A percentile compares a stretch with the other conserved stretches of the same genome.
Conservation (phyloP, 768 basidiomycete genomes). For the Dacryopinax spathularia region DNA sequence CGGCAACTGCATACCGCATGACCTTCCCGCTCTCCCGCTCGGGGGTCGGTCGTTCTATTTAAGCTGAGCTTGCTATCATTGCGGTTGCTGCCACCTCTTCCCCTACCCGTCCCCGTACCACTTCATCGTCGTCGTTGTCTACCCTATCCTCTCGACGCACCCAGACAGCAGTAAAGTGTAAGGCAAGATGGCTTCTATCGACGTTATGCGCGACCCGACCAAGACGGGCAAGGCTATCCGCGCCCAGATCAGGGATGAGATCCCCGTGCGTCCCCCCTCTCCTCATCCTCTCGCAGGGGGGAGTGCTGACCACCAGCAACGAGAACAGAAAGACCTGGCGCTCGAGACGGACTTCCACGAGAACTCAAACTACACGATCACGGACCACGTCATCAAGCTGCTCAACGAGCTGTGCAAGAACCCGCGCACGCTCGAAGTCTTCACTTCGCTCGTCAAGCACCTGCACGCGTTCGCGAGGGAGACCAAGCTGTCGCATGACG, state of each 20-base stretch:
- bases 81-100: neutral
- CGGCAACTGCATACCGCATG: neutral
- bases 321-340: constrained; percentile 18
- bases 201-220: constrained; percentile 24
- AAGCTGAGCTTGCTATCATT: too few relatives aligned
- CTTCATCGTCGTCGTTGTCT: neutral
- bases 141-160: neutral
- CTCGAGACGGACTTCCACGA: constrained; percentile 26
- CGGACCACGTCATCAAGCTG: constrained; percentile 24
- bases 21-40: neutral
- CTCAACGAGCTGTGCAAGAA: constrained; percentile 21
- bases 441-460: constrained; percentile 24
- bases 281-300: neutral
- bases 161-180: too few relatives aligned
- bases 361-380: constrained; percentile 24
- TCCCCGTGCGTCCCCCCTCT: constrained; percentile 12
- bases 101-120: neutral
- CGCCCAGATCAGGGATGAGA: constrained; percentile 24
- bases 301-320: neutral
- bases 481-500: constrained; percentile 26
- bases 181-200: constrained; percentile 19
- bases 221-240: constrained; percentile 25
- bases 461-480: constrained; percentile 29
- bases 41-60: neutral
- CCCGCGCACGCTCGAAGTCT: constrained; percentile 21